Conservation (phyloP, 164 flowering plant genomes). For the Stephania cephalantha region DNA sequence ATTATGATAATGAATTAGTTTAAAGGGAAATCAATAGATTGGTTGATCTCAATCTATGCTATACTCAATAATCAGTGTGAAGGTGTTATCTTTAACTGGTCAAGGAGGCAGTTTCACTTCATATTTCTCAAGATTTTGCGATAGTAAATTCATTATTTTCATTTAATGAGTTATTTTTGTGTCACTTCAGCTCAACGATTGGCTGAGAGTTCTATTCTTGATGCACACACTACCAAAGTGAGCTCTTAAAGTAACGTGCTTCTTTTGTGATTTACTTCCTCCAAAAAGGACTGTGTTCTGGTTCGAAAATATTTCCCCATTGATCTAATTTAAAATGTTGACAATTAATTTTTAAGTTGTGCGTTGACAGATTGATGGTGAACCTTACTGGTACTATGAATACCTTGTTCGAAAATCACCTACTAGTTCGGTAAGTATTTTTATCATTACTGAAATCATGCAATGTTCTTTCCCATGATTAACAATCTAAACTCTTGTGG, state of each 20-base stretch:
- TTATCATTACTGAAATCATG: neutral
- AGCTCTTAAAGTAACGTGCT: constrained; percentile 15
- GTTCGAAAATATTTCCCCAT: neutral
- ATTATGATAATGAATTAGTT: neutral
- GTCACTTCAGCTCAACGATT: constrained; percentile 75
- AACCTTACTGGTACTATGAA: constrained; percentile 85
- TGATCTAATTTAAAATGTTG: neutral
- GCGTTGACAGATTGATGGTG: constrained; percentile 66
- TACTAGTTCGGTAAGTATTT: constrained; percentile 53
- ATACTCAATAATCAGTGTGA: neutral
- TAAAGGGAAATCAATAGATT: neutral
- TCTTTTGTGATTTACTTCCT: neutral
- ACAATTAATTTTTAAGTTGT: constrained; percentile 2
- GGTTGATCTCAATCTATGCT: neutral
- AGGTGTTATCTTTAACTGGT: neutral
- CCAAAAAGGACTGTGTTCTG: neutral
- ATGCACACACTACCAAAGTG: constrained; percentile 64
- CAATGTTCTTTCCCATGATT: neutral
- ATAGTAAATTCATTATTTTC: constrained; percentile 1
- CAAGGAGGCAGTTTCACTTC: neutral
- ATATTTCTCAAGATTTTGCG: neutral
- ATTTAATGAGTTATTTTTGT: constrained; percentile 19
- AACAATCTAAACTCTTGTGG: constrained; percentile 1
- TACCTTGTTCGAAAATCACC: constrained; percentile 94
- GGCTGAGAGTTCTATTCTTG: constrained; percentile 86